Evolutionary conservation across 495 filamentous ascomycete genomes (phyloP), one percentile per base, ranked within the genome.

Genomic region (Hypoxylon rickii): DNA sequence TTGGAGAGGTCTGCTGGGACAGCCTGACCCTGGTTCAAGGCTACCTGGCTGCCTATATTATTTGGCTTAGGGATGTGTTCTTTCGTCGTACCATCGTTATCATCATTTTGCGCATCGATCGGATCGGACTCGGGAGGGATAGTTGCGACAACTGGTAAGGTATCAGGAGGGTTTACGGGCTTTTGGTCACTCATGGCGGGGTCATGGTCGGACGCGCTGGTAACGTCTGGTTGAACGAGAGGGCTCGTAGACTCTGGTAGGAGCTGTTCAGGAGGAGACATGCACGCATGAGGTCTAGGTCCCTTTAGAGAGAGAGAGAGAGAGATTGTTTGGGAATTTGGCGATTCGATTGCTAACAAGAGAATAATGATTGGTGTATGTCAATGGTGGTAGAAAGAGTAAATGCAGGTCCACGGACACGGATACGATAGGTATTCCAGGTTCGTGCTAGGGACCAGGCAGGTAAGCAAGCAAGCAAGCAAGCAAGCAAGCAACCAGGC

Each of bases 101-200:
- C 22, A 3, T 41, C 55, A 20, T 18, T 33, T 15, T 17, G 38
- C 45, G 43, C 26, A 15, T 48, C 56, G 29, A 59, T 41, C 16
- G 22, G 34, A 12, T 44, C 51, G 20, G 33, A 29, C 42, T 56
- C 44, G 2, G 50, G 37, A 3, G 56, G 20, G 36, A 58, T 40
- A 33, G 54, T 32, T 34, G 47, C 17, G 36, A 41, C 33, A 29
- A 57, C 62, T 26, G 63, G 63, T 38, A 57, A 57, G 32, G 59
- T 41, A 51, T 61, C 36, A 47, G 34, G 55, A 17, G 21, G 44
- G 38, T 51, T 41, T 19, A 32, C 45, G 45, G 51, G 44, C 59
- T 69, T 66, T 31, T 50, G 56, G 46, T 51, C 34, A 34, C 59
- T 69, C 66, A 69, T 69, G 58, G 63, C 59, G 66, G 66, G 53